phyloP scores from a whole-genome alignment of 1,139 yeast genomes.

The Debaryomyces sp. region DNA sequence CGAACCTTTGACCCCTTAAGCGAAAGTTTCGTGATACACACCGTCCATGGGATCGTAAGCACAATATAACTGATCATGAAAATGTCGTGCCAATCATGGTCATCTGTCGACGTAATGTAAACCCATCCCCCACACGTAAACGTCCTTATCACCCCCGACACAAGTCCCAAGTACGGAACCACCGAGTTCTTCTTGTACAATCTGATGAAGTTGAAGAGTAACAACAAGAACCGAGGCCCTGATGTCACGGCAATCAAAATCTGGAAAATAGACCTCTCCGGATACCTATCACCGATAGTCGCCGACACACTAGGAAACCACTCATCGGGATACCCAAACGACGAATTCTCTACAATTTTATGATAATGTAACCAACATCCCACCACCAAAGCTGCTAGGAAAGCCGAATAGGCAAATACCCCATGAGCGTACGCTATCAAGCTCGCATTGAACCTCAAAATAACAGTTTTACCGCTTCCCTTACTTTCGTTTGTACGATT shows the following conservation, averaged over 20 bases:
- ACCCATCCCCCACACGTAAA: conserved; percentile 99
- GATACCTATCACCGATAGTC: conserved; percentile 94
- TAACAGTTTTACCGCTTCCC: neutral
- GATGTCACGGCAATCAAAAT: conserved; percentile 76
- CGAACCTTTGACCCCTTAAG: conserved; percentile 50
- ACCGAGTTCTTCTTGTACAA: conserved; percentile 40
- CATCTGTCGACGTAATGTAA: conserved; percentile 93
- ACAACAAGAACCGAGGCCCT: conserved; percentile 82
- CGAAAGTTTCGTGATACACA: conserved; percentile 60
- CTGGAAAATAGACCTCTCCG: conserved; percentile 92
- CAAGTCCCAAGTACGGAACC: conserved; percentile 45
- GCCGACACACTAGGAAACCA: conserved; percentile 99
- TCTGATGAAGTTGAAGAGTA: conserved; percentile 60
- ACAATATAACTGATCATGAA: conserved; percentile 91
- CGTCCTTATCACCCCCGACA: conserved; percentile 77
- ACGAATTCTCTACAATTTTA: conserved; percentile 85
- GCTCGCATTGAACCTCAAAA: conserved; percentile 54
- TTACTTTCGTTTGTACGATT: neutral
- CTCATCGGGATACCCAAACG: conserved; percentile 91
- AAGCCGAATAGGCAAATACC: conserved; percentile 69
- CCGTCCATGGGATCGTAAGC: conserved; percentile 90
- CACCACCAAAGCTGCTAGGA: conserved; percentile 68
- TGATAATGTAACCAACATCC: conserved; percentile 78
- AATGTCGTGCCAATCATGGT: conserved; percentile 93
- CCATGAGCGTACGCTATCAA: conserved; percentile 73